phyloP scores from a whole-genome alignment of 176 grass and related monocot species.

The Cenchrus americanus region DNA sequence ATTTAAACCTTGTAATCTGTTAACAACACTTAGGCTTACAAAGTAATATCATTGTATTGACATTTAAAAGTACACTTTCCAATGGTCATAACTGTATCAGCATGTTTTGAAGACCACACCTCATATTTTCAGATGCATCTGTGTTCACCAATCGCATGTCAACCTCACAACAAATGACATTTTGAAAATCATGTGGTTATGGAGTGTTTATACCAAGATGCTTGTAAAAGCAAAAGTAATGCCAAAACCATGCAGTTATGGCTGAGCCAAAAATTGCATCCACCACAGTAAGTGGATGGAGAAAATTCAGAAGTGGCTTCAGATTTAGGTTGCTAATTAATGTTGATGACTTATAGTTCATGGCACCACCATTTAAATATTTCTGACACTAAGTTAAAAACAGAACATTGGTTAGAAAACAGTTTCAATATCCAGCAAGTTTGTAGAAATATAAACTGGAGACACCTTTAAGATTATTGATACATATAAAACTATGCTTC shows the following conservation, averaged over 20 bases:
- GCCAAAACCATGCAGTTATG: not conserved
- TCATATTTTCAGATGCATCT: no score
- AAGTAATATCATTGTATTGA: not conserved
- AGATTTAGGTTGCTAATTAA: constrained; percentile 10
- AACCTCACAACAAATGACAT: no score
- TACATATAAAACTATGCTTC: constrained; percentile 8
- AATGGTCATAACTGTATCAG: no score
- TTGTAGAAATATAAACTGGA: not conserved
- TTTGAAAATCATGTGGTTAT: no score
- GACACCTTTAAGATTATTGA: not conserved
- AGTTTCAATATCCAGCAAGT: not conserved
- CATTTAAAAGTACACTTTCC: no score
- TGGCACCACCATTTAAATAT: constrained; percentile 1
- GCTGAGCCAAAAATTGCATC: not conserved
- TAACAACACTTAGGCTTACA: not conserved
- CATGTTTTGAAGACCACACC: no score
- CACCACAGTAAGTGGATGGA: not conserved
- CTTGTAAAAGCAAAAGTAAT: constrained; percentile 5
- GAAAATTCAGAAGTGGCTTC: constrained; percentile 21
- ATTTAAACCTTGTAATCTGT: not conserved
- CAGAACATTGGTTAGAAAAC: constrained; percentile 4
- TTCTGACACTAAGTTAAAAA: not conserved
- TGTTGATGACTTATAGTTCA: not conserved
- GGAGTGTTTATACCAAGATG: not conserved
- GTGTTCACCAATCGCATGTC: no score